Conservation (phyloP, 768 basidiomycete genomes). For the Xerocomellus amylosporus region DNA sequence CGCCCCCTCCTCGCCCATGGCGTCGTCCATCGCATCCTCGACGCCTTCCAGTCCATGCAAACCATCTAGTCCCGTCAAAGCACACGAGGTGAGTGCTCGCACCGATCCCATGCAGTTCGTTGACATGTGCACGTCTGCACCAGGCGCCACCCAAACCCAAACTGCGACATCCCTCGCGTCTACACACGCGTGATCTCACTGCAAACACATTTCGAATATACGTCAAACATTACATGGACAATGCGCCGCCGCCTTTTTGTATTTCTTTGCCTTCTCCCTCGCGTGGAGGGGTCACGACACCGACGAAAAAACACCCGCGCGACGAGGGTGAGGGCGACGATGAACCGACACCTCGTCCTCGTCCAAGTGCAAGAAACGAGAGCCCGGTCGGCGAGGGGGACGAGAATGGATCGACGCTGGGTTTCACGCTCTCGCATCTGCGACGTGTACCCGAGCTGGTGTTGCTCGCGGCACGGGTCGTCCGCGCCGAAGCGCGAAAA, state of each 20-base stretch:
- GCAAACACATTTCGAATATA: slow-evolving; percentile 72
- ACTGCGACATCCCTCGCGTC: slow-evolving; percentile 69
- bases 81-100: slow-evolving; percentile 3
- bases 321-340: slow-evolving; percentile 6
- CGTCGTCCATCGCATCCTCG: slow-evolving; percentile 26
- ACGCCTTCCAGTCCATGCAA: slow-evolving; percentile 32
- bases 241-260: slow-evolving; percentile 32
- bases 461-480: slow-evolving; percentile 61
- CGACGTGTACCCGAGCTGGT: slow-evolving; percentile 74
- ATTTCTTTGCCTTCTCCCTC: neutral
- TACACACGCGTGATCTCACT: slow-evolving; percentile 66
- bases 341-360: slow-evolving; percentile 14
- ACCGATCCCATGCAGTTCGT: neutral
- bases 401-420: slow-evolving; percentile 24
- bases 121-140: neutral
- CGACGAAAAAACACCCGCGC: slow-evolving; percentile 38
- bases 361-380: neutral
- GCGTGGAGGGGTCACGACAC: slow-evolving; percentile 15
- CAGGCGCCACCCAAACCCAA: slow-evolving; percentile 35
- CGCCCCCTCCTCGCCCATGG: slow-evolving; percentile 20
- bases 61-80: slow-evolving; percentile 23
- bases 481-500: slow-evolving; percentile 56
- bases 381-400: neutral
- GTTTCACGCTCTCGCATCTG: slow-evolving; percentile 72
- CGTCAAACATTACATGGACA: slow-evolving; percentile 76